Evolutionary conservation across 495 filamentous ascomycete species (phyloP).

Genomic region (Penicillium angulare): DNA sequence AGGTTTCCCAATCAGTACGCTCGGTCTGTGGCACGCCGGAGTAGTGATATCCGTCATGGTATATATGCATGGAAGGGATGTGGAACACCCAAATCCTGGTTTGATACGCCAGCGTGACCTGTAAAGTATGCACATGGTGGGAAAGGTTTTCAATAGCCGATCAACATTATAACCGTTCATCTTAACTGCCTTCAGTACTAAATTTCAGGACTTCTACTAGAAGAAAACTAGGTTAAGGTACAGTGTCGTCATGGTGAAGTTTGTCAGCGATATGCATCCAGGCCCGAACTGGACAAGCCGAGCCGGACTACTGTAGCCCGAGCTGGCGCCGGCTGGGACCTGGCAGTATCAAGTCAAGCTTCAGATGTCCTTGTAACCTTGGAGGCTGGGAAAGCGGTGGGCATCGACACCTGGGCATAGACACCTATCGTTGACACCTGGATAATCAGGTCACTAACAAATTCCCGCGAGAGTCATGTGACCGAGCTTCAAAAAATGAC

Average conservation of each 20-base stretch:
- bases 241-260: conserved; percentile 24
- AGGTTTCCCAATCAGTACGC: conserved; percentile 35
- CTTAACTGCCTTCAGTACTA: not conserved
- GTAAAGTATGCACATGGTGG: no score
- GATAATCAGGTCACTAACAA: no score
- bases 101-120: no score
- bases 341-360: no score
- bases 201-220: no score
- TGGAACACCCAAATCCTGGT: not conserved
- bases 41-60: conserved; percentile 3
- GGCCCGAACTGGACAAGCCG: conserved; percentile 11
- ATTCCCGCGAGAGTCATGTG: no score
- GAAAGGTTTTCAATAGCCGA: not conserved
- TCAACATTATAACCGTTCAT: not conserved
- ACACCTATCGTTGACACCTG: no score
- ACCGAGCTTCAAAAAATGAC: not conserved
- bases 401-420: no score
- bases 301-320: conserved; percentile 37
- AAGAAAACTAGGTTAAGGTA: conserved; percentile 4
- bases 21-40: conserved; percentile 31
- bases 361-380: no score
- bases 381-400: not conserved
- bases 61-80: not conserved
- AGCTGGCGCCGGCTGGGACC: not conserved
- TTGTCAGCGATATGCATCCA: conserved; percentile 18